Evolutionary conservation across 805 yeast genomes (phyloP).

Genomic region (Lachancea mirantina): DNA sequence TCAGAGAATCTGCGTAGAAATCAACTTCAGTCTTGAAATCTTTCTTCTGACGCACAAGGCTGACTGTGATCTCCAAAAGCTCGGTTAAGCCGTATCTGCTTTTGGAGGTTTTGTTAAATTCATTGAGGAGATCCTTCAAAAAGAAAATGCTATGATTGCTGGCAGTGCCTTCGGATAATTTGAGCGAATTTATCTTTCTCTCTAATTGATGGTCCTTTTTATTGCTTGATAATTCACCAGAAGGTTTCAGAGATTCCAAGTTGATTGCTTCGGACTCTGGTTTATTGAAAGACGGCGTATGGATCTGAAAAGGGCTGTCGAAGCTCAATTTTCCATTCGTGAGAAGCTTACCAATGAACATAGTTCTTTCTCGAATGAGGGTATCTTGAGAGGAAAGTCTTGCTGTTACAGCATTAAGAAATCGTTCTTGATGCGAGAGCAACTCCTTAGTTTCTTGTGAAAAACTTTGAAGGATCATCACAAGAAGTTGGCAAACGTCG

Average conservation of each 20-base stretch:
- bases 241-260: not conserved
- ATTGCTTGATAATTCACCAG: too few species aligned
- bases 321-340: slow-evolving; percentile 22
- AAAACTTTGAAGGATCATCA: slow-evolving; percentile 11
- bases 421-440: slow-evolving; percentile 14
- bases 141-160: slow-evolving; percentile 54
- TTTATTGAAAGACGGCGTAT: slow-evolving; percentile 13
- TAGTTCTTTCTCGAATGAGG: slow-evolving; percentile 27
- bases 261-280: slow-evolving; percentile 1
- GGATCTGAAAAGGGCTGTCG: slow-evolving; percentile 23
- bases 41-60: slow-evolving; percentile 59
- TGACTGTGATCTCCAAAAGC: slow-evolving; percentile 34
- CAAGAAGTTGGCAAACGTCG: slow-evolving; percentile 17
- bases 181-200: not conserved
- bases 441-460: slow-evolving; percentile 7
- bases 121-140: slow-evolving; percentile 60
- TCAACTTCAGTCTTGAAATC: slow-evolving; percentile 53
- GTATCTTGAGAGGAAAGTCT: slow-evolving; percentile 20
- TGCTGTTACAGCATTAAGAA: slow-evolving; percentile 25
- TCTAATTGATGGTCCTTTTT: not conserved
- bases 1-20: slow-evolving; percentile 48
- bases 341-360: slow-evolving; percentile 28
- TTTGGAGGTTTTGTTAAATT: slow-evolving; percentile 40
- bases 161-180: slow-evolving; percentile 26
- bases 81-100: slow-evolving; percentile 38